phyloP scores from a whole-genome alignment of 306 rosid species.

The Phaseolus lunatus region DNA sequence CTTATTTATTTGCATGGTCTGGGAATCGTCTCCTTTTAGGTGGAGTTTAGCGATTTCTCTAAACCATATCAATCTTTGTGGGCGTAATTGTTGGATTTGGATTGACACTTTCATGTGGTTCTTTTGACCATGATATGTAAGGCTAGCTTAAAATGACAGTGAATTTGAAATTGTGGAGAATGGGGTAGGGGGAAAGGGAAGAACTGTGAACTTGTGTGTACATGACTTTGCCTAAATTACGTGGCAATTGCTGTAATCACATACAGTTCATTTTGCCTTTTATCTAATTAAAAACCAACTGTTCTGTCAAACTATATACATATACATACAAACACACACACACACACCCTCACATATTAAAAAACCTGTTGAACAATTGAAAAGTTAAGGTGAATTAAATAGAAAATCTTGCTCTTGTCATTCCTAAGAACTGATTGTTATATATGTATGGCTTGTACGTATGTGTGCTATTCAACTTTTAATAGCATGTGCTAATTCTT shows the following conservation, averaged over 20 bases:
- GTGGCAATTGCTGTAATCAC: neutral
- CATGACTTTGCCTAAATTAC: slow-evolving; percentile 26
- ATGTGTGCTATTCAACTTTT: neutral
- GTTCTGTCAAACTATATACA: too few relatives aligned
- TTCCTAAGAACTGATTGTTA: neutral
- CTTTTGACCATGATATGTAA: slow-evolving; percentile 22
- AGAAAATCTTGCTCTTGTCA: neutral
- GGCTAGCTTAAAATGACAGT: slow-evolving; percentile 16
- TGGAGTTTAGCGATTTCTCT: slow-evolving; percentile 6
- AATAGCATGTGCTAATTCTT: slow-evolving; percentile 4
- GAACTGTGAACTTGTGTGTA: slow-evolving; percentile 1
- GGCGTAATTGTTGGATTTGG: slow-evolving; percentile 22
- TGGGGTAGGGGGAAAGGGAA: neutral
- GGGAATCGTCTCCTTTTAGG: slow-evolving; percentile 6
- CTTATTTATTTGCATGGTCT: slow-evolving; percentile 32
- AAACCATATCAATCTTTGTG: slow-evolving; percentile 8
- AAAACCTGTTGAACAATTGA: slow-evolving; percentile 7
- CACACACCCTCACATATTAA: neutral
- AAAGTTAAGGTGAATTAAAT: slow-evolving; percentile 10
- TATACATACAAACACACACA: too few relatives aligned
- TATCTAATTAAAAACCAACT: slow-evolving; percentile 8
- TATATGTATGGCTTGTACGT: neutral
- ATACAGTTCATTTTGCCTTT: slow-evolving; percentile 26
- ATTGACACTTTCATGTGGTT: slow-evolving; percentile 2
- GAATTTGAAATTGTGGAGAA: slow-evolving; percentile 10